Evolutionary conservation across 352 stramenopile genomes (phyloP), one percentile per base, ranked within the genome.

Genomic region (Aphanomyces invadans): DNA sequence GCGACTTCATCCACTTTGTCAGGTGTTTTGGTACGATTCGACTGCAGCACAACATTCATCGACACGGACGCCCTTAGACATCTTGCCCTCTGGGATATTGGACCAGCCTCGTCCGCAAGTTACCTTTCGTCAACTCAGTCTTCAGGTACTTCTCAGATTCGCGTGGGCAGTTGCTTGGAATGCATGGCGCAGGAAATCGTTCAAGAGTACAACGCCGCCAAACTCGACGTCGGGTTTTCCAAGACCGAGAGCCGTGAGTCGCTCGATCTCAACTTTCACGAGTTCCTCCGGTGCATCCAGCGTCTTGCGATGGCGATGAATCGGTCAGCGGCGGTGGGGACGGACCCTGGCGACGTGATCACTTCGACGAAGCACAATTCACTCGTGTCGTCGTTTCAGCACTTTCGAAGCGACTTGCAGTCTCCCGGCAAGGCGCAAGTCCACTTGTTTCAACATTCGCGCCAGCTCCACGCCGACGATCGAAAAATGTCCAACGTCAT

Each of bases 281-380:
- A 91, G 59, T 91, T 91, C 61, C 69, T 89, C 7, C 76, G 82
- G 1, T 89, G 80, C 33, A 69, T 88, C 9, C 78, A 88, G 52
- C 80, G 82, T 11, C 73, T 91, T 51, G 74, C 82, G 5, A 71
- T 91, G 53, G 76, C 82, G 1, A 91, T 91, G 82, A 51, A 28
- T 2, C 42, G 49, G 5, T 26, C 42, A 2, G 21, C 23, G 3
- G 19, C 38, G 4, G 15, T 17, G 2, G 42, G 55, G 12, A 42
- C 15, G 21, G 29, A 21, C 46, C 10, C 19, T 57, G 49, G 25
- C 49, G 7, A 5, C 17, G 9, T 25, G 21, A 9, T n/a, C 19
- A 19, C 12, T 25, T 39, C 7, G 21, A 57, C 49, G 7, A 57
- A 57, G 49, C 49, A 57, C 25, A 15, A 32, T 5, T 67, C 60